These are phyloP conservation scores for Paxillus rubicundulus DNA, from an alignment of 768 basidiomycete genomes.

Conservation along the genomic window DNA sequence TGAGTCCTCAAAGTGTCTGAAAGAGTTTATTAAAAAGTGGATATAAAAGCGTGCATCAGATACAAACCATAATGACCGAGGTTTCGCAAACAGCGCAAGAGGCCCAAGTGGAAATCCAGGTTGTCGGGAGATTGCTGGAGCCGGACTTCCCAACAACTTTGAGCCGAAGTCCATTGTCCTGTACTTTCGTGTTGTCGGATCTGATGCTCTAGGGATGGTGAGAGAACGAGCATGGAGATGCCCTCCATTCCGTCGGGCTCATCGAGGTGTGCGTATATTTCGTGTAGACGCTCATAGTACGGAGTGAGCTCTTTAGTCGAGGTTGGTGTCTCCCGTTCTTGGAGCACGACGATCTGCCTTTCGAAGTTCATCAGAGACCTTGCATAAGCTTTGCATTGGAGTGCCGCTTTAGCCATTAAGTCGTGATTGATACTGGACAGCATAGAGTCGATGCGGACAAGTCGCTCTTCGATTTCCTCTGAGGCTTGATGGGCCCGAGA, in stretches of 20 bases:
- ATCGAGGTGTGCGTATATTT: slow-evolving; percentile 94
- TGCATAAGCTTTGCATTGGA: slow-evolving; percentile 93
- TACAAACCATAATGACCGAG: slow-evolving; percentile 92
- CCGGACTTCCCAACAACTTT: slow-evolving; percentile 98
- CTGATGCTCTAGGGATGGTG: slow-evolving; percentile 91
- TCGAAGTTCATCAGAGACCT: slow-evolving; percentile 95
- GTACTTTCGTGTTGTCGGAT: slow-evolving; percentile 98
- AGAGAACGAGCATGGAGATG: slow-evolving; percentile 81
- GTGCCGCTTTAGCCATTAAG: slow-evolving; percentile 89
- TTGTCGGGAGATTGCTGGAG: slow-evolving; percentile 90
- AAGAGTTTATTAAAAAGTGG: slow-evolving; percentile 2
- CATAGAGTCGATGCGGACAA: slow-evolving; percentile 74
- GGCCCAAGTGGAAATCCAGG: slow-evolving; percentile 82
- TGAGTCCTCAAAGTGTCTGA: slow-evolving; percentile 95
- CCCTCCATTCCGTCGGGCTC: slow-evolving; percentile 99
- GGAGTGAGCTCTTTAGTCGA: slow-evolving; percentile 42
- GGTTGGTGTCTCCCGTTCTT: slow-evolving; percentile 37
- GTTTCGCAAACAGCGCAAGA: slow-evolving; percentile 87
- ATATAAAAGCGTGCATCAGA: not conserved
- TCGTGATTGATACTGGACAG: slow-evolving; percentile 81
- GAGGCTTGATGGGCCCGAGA: slow-evolving; percentile 37
- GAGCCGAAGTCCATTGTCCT: slow-evolving; percentile 95
- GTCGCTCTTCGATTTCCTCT: slow-evolving; percentile 52
- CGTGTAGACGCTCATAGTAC: slow-evolving; percentile 86
- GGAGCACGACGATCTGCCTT: slow-evolving; percentile 63